phyloP scores from a whole-genome alignment of 1,139 yeast genomes.

The Nakaseomyces bracarensis region DNA sequence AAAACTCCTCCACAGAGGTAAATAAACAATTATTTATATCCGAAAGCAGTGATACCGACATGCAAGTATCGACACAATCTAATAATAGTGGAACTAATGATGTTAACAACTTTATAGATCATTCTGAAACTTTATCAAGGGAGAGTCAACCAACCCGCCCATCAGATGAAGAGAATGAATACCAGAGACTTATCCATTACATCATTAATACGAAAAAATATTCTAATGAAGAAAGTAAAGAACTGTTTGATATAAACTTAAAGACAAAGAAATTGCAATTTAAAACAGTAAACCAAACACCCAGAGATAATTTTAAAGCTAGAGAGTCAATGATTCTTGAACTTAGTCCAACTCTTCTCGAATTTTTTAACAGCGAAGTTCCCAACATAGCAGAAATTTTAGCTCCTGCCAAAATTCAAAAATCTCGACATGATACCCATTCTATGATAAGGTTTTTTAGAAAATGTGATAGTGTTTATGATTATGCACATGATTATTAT shows the following conservation, averaged over 20 bases:
- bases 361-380: conserved; percentile 15
- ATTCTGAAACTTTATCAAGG: neutral
- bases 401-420: conserved; percentile 25
- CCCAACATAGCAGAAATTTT: conserved; percentile 22
- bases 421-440: conserved; percentile 17
- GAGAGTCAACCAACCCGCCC: neutral
- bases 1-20: neutral
- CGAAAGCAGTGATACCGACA: conserved; percentile 1
- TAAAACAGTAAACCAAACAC: conserved; percentile 44
- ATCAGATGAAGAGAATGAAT: neutral
- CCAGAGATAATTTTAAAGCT: conserved; percentile 43
- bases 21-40: neutral
- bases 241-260: conserved; percentile 6
- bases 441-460: conserved; percentile 33
- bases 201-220: neutral
- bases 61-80: conserved; percentile 2
- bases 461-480: conserved; percentile 36
- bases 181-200: neutral
- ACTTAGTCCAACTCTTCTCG: conserved; percentile 27
- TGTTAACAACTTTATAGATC: too few species aligned
- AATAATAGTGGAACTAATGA: neutral
- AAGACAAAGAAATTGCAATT: conserved; percentile 29
- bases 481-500: conserved; percentile 41
- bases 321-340: conserved; percentile 42
- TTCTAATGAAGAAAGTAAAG: conserved; percentile 1